Conservation (phyloP, 139 green algal genomes). For the Tetradesmus lagerheimii region DNA sequence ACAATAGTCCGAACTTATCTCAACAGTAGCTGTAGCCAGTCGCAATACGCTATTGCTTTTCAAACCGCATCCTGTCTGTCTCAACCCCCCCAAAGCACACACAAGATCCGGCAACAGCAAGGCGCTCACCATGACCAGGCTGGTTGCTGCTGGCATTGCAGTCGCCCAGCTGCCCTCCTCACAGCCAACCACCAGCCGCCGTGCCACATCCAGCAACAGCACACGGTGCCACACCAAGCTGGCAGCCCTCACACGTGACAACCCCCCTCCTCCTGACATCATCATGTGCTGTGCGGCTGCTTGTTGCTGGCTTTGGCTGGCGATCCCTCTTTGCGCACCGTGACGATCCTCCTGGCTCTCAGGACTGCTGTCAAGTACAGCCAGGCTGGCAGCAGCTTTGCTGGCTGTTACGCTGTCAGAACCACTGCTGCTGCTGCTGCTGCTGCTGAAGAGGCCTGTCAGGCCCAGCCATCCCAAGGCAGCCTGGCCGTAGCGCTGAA, state of each 20-base stretch:
- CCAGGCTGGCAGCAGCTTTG: neutral
- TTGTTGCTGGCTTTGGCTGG: neutral
- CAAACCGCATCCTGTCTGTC: too few relatives aligned
- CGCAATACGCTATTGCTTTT: too few relatives aligned
- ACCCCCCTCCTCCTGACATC: neutral
- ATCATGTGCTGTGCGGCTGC: neutral
- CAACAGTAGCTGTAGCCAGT: too few relatives aligned
- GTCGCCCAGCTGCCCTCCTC: conserved; percentile 56
- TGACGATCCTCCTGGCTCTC: too few relatives aligned
- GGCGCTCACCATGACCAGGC: conserved; percentile 37
- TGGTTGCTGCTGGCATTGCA: conserved; percentile 52
- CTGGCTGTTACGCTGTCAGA: neutral
- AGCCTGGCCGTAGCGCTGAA: conserved; percentile 54
- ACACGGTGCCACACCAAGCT: conserved; percentile 56
- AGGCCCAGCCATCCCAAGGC: conserved; percentile 55
- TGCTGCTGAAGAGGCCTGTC: conserved; percentile 22
- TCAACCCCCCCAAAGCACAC: too few relatives aligned
- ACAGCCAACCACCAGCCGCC: conserved; percentile 60
- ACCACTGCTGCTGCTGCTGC: conserved; percentile 22
- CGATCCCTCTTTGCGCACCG: neutral
- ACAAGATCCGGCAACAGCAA: too few relatives aligned
- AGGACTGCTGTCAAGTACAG: neutral
- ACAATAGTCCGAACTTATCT: too few relatives aligned
- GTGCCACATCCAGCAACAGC: conserved; percentile 51
- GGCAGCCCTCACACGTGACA: neutral